Conservation (phyloP, 352 stramenopile species). For the Pythium rishiriense region DNA sequence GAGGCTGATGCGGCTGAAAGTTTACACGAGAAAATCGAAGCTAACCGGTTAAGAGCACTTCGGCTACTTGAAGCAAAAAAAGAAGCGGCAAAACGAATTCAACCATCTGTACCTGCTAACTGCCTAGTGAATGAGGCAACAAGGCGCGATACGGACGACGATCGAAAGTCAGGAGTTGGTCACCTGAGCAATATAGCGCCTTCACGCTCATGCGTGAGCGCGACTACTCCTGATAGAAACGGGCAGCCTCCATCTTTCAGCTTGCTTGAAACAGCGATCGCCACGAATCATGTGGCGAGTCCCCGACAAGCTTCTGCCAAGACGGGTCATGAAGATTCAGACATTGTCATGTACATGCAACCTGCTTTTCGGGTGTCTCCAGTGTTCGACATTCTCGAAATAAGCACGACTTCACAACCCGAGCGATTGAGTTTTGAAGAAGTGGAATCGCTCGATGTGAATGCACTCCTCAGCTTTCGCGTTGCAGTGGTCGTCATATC, state of each 20-base stretch:
- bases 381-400: conserved; percentile 7
- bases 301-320: background rate
- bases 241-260: background rate
- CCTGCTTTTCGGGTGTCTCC: conserved; percentile 5
- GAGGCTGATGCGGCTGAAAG: background rate
- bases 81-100: conserved; percentile 14
- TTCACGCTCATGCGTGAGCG: background rate
- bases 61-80: conserved; percentile 53
- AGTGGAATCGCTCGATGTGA: conserved; percentile 46
- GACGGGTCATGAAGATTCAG: background rate
- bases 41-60: conserved; percentile 60
- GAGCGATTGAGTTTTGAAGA: conserved; percentile 27
- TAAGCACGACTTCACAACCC: background rate
- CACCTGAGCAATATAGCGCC: background rate
- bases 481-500: conserved; percentile 16
- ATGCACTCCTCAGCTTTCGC: conserved; percentile 29
- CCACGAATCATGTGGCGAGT: background rate
- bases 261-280: background rate
- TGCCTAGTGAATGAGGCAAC: background rate
- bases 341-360: background rate
- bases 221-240: background rate
- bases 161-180: background rate
- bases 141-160: background rate
- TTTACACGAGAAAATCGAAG: conserved; percentile 58
- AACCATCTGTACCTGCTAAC: background rate